These are phyloP conservation scores for Populus simonii DNA, from an alignment of 345 rosid genomes.

Conservation along the genomic window DNA sequence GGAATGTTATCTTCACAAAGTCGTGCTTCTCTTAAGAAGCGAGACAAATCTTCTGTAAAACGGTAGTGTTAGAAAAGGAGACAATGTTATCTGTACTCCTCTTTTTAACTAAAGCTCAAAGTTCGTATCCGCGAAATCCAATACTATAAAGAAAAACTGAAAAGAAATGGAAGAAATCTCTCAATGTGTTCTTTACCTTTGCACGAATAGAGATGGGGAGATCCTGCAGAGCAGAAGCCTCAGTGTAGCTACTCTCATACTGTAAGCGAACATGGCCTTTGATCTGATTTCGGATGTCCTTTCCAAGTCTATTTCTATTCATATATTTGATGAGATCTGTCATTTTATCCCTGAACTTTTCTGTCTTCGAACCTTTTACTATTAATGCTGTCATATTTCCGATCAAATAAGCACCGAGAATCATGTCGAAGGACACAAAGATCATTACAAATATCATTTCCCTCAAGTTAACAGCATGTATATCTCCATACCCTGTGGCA, in stretches of 20 bases:
- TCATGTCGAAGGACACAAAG: slow-evolving; percentile 91
- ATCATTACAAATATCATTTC: slow-evolving; percentile 96
- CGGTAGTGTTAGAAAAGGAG: background rate
- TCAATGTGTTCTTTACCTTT: slow-evolving; percentile 46
- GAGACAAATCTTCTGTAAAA: background rate
- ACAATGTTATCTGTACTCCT: background rate
- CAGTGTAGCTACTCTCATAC: slow-evolving; percentile 79
- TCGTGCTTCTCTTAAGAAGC: too few relatives aligned
- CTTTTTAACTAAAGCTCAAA: background rate
- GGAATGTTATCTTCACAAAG: too few relatives aligned
- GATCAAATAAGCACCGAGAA: slow-evolving; percentile 90
- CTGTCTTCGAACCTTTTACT: slow-evolving; percentile 97
- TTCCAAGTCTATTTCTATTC: slow-evolving; percentile 78
- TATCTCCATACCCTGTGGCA: slow-evolving; percentile 86
- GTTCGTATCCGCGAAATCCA: background rate
- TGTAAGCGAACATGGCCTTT: slow-evolving; percentile 77
- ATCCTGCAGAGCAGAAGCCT: slow-evolving; percentile 75
- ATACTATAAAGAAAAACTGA: background rate
- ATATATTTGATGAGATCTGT: slow-evolving; percentile 74
- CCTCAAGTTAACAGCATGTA: slow-evolving; percentile 91
- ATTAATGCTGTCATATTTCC: slow-evolving; percentile 98
- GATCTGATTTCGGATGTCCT: slow-evolving; percentile 65
- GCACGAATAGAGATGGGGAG: slow-evolving; percentile 88
- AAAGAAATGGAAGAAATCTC: background rate
- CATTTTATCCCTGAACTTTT: slow-evolving; percentile 92